A percentile compares a stretch with the other conserved stretches of the same genome.
phyloP scores from a whole-genome alignment of 164 flowering plant genomes.

The Buxus sempervirens region DNA sequence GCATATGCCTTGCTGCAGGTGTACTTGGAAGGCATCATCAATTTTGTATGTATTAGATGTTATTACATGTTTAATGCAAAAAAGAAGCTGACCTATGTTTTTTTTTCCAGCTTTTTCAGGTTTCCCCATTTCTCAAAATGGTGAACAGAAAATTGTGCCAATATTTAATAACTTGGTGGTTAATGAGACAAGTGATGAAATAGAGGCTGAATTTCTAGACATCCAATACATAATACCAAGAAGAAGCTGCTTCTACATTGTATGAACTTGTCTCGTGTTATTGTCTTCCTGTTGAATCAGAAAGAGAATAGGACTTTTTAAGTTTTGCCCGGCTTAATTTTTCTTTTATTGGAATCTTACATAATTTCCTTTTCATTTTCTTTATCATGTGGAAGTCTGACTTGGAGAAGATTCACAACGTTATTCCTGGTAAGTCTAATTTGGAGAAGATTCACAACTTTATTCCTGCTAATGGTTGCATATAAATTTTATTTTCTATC shows the following conservation, averaged over 20 bases:
- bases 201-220: conserved; percentile 64
- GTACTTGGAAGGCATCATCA: too few species aligned
- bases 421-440: conserved; percentile 87
- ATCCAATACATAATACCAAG: conserved; percentile 58
- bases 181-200: conserved; percentile 54
- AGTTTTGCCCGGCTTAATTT: not conserved
- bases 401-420: conserved; percentile 59
- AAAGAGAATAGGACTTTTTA: not conserved
- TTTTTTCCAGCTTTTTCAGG: conserved; percentile 26
- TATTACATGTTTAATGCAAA: too few species aligned
- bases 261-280: conserved; percentile 20
- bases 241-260: conserved; percentile 85
- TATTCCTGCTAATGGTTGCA: conserved; percentile 93
- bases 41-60: too few species aligned
- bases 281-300: not conserved
- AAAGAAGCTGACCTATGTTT: not conserved
- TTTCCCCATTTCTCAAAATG: conserved; percentile 10
- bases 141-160: conserved; percentile 37
- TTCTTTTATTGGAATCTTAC: conserved; percentile 13
- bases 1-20: too few species aligned
- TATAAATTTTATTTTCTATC: too few species aligned
- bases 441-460: conserved; percentile 53
- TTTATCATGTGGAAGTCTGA: conserved; percentile 69
- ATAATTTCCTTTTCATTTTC: conserved; percentile 12
- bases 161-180: conserved; percentile 56